Conservation (phyloP, 2,329 filamentous ascomycete genomes). For the Colletotrichum spaethianum region DNA sequence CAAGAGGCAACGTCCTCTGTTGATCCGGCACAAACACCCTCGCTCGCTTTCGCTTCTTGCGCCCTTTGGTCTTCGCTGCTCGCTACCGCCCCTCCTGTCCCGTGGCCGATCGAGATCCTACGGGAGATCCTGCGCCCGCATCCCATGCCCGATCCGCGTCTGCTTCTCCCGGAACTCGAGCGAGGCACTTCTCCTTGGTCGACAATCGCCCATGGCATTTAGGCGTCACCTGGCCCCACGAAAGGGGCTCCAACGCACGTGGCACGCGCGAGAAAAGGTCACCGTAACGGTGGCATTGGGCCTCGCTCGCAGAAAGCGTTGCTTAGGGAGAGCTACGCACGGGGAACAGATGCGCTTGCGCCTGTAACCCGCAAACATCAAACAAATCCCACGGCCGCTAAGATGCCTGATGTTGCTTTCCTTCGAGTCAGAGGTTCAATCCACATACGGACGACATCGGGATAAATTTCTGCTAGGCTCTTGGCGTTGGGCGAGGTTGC, state of each 20-base stretch:
- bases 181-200: neutral
- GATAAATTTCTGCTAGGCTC: neutral
- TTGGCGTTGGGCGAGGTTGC: constrained; percentile 13
- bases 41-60: constrained; percentile 15
- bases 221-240: constrained; percentile 3
- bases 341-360: constrained; percentile 7
- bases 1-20: neutral
- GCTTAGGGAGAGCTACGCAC: constrained; percentile 20
- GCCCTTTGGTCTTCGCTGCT: neutral
- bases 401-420: constrained; percentile 21
- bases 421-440: constrained; percentile 33
- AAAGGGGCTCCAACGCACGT: constrained; percentile 19
- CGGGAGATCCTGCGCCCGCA: constrained; percentile 3
- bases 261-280: neutral
- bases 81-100: neutral
- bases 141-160: neutral
- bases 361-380: constrained; percentile 15
- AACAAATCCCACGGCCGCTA: constrained; percentile 25
- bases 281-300: constrained; percentile 13
- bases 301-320: too few relatives aligned
- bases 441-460: constrained; percentile 1
- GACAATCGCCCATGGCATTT: neutral
- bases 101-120: constrained; percentile 22
- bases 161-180: neutral
- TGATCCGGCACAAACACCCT: neutral